Conservation (phyloP, 352 stramenopile genomes). For the Pythium angustatum region DNA sequence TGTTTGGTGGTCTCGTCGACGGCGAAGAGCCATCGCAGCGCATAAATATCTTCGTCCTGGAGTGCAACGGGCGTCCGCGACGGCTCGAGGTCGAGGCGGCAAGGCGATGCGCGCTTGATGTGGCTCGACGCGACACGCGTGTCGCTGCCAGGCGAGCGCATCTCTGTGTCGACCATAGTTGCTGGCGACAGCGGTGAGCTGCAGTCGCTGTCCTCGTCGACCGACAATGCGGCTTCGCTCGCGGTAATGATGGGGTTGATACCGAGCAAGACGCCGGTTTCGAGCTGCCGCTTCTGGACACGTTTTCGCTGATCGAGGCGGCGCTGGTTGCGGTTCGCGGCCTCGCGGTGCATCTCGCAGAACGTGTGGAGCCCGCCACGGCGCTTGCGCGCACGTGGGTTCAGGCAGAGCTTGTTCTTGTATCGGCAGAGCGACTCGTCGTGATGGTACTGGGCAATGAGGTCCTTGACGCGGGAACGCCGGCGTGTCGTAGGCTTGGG, state of each 20-base stretch:
- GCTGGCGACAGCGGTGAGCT: constrained; percentile 10
- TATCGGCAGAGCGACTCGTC: constrained; percentile 28
- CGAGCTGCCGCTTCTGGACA: constrained; percentile 19
- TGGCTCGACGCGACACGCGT: background rate
- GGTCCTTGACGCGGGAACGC: constrained; percentile 15
- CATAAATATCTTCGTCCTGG: constrained; percentile 25
- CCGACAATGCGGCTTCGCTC: background rate
- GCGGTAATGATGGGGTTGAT: background rate
- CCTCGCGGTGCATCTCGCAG: constrained; percentile 29
- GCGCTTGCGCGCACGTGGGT: constrained; percentile 21
- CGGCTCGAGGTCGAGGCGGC: constrained; percentile 11
- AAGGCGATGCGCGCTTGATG: background rate
- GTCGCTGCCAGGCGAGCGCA: constrained; percentile 2
- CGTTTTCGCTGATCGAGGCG: constrained; percentile 29
- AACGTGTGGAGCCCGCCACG: constrained; percentile 29
- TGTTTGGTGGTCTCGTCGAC: constrained; percentile 16
- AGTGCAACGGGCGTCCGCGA: constrained; percentile 16
- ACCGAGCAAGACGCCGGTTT: constrained; percentile 1
- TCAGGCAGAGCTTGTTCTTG: constrained; percentile 30
- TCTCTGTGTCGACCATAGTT: constrained; percentile 1
- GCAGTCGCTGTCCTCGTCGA: background rate
- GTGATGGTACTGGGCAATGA: constrained; percentile 24
- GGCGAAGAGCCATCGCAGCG: constrained; percentile 24
- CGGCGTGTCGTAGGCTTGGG: constrained; percentile 4
- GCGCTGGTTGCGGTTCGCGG: constrained; percentile 29